These are phyloP conservation scores for Trifolium subterraneum DNA, from an alignment of 306 rosid genomes.

Conservation along the genomic window DNA sequence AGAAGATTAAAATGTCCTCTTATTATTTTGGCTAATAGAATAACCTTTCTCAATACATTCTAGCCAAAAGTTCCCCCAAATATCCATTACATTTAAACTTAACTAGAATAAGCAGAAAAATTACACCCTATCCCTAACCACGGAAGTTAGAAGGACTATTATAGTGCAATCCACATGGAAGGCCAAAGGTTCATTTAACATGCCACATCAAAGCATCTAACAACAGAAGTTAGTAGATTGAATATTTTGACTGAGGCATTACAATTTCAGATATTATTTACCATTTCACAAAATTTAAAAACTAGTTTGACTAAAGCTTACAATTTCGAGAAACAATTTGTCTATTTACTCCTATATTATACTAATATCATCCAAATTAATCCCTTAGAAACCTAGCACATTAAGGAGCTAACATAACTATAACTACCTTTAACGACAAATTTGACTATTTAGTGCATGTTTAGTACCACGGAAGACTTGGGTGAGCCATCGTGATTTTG, in stretches of 20 bases:
- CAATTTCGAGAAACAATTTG: neutral
- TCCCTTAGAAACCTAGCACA: neutral
- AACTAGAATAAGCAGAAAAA: too few species aligned
- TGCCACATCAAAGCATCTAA: neutral
- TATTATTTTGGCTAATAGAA: conserved; percentile 5
- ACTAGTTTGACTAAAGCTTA: neutral
- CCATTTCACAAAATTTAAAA: neutral
- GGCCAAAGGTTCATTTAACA: neutral
- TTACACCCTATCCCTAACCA: neutral
- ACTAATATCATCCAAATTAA: neutral
- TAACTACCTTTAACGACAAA: neutral
- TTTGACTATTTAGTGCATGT: neutral
- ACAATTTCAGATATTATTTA: neutral
- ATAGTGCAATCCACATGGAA: neutral
- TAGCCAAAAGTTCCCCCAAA: neutral
- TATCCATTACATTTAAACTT: too few species aligned
- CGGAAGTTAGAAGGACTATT: neutral
- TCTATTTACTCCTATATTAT: neutral
- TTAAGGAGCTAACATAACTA: neutral
- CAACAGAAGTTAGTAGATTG: neutral
- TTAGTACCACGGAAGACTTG: too few species aligned
- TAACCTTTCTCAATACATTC: neutral
- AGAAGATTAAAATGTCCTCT: neutral
- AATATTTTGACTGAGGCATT: neutral
- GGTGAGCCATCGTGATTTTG: too few species aligned